Conservation (phyloP, 2,329 filamentous ascomycete genomes). For the Pseudogymnoascus sp. region DNA sequence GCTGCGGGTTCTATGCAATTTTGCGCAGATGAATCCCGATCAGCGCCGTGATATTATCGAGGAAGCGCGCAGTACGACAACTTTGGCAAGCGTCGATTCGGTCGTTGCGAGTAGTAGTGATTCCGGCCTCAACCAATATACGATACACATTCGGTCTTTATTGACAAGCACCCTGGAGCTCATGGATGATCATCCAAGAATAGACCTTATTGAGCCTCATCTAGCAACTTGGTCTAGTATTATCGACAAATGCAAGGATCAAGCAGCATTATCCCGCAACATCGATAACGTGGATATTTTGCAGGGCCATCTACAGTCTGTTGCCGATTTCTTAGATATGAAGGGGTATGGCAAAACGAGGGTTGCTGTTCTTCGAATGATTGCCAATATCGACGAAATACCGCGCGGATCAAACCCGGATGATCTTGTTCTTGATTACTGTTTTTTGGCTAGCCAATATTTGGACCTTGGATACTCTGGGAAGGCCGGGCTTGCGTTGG, state of each 20-base stretch:
- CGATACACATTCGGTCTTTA: slow-evolving; percentile 20
- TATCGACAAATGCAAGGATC: slow-evolving; percentile 34
- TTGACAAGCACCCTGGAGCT: slow-evolving; percentile 21
- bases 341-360: slow-evolving; percentile 45
- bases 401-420: slow-evolving; percentile 32
- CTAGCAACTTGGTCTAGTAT: slow-evolving; percentile 30
- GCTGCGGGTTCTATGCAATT: slow-evolving; percentile 20
- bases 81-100: neutral
- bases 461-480: slow-evolving; percentile 52
- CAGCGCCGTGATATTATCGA: slow-evolving; percentile 9
- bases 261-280: slow-evolving; percentile 32
- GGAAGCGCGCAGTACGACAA: slow-evolving; percentile 2
- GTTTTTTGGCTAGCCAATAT: slow-evolving; percentile 44
- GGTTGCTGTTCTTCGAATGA: slow-evolving; percentile 40
- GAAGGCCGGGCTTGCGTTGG: slow-evolving; percentile 49
- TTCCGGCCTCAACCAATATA: slow-evolving; percentile 19
- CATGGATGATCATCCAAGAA: slow-evolving; percentile 18
- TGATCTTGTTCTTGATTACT: slow-evolving; percentile 33
- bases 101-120: slow-evolving; percentile 18
- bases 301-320: slow-evolving; percentile 41
- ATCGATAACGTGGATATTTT: slow-evolving; percentile 44
- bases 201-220: slow-evolving; percentile 19
- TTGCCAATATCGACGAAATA: slow-evolving; percentile 40
- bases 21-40: slow-evolving; percentile 18
- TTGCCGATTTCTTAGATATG: slow-evolving; percentile 49